phyloP scores from a whole-genome alignment of 345 rosid genomes.

The Nasturtium officinale region DNA sequence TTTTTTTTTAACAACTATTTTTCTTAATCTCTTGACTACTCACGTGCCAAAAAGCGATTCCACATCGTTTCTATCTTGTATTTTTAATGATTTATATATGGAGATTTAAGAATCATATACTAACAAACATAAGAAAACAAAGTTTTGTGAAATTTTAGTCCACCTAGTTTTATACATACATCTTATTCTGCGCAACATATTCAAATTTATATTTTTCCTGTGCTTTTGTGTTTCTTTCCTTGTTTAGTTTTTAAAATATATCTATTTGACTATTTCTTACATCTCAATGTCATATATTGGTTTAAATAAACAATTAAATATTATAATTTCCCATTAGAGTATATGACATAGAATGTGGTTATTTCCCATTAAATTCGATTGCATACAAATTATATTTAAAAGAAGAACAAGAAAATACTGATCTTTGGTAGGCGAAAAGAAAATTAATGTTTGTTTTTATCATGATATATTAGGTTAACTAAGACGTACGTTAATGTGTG shows the following conservation, averaged over 20 bases:
- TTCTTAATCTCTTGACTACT: slow-evolving; percentile 10
- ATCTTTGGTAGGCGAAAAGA: background rate
- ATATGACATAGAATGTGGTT: slow-evolving; percentile 1
- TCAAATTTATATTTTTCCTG: background rate
- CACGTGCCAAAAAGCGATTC: slow-evolving; percentile 10
- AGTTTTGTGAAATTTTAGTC: slow-evolving; percentile 11
- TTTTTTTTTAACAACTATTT: background rate
- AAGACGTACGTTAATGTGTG: slow-evolving; percentile 25
- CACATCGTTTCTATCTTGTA: background rate
- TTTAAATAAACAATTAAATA: slow-evolving; percentile 1
- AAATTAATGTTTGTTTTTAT: background rate
- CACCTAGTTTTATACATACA: slow-evolving; percentile 12
- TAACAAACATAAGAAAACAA: slow-evolving; percentile 34
- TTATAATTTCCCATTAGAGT: too few species aligned
- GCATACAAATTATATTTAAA: background rate
- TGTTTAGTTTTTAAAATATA: background rate
- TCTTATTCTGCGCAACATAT: background rate
- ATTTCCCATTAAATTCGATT: too few species aligned
- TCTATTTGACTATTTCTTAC: background rate
- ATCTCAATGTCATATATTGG: slow-evolving; percentile 3
- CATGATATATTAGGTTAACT: background rate
- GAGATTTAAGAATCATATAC: slow-evolving; percentile 19
- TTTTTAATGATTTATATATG: background rate
- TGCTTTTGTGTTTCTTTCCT: background rate
- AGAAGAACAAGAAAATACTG: background rate